Conservation (phyloP, 768 basidiomycete species). For the Boletus reticulatus region DNA sequence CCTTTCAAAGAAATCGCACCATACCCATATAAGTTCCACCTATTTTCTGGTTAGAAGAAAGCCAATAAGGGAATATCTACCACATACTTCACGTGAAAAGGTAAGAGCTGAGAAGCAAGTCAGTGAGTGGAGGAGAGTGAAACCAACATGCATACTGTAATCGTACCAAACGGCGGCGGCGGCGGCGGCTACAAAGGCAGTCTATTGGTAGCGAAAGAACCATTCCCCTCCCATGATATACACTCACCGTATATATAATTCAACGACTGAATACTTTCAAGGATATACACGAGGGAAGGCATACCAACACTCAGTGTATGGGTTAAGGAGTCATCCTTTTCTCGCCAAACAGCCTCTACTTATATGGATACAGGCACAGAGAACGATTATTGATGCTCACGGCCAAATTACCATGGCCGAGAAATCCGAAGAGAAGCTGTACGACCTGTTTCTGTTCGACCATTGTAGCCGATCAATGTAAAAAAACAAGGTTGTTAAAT, state of each 20-base stretch:
- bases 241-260: neutral
- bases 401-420: too few species aligned
- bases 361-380: too few species aligned
- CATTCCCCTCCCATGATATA: too few species aligned
- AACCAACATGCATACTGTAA: neutral
- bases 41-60: neutral
- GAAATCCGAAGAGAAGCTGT: too few species aligned
- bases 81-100: conserved; percentile 5
- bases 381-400: too few species aligned
- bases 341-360: too few species aligned
- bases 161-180: conserved; percentile 6
- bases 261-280: neutral
- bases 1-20: neutral
- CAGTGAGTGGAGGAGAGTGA: neutral
- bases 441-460: too few species aligned
- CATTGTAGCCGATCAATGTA: too few species aligned
- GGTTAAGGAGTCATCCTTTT: too few species aligned
- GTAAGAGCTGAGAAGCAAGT: conserved; percentile 6
- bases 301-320: neutral
- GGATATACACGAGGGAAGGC: neutral
- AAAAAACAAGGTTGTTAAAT: too few species aligned
- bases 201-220: neutral
- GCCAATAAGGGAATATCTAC: too few species aligned
- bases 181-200: neutral
- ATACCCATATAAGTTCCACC: conserved; percentile 15